Conservation (phyloP, 768 basidiomycete species). For the Terana coerulea region DNA sequence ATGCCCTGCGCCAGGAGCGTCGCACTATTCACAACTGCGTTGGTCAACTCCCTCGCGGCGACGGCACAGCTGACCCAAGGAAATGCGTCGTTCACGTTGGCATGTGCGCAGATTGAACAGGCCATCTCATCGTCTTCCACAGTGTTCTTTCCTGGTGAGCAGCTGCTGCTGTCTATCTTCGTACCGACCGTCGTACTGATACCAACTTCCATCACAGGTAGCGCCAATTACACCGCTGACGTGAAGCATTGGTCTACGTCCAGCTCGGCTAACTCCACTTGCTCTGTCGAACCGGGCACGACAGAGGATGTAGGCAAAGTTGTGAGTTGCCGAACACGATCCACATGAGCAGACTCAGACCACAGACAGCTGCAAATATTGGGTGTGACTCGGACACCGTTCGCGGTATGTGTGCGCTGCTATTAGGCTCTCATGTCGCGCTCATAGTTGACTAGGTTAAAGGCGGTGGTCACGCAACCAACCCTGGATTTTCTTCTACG, state of each 20-base stretch:
- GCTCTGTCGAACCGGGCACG: constrained; percentile 56
- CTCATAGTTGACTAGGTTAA: constrained; percentile 25
- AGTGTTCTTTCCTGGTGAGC: constrained; percentile 41
- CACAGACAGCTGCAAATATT: constrained; percentile 42
- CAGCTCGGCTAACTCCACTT: constrained; percentile 41
- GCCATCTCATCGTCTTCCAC: constrained; percentile 40
- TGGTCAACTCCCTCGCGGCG: too few relatives aligned
- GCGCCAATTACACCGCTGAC: constrained; percentile 35
- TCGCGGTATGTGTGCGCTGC: constrained; percentile 40
- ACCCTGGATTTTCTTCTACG: constrained; percentile 34
- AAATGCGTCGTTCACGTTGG: too few relatives aligned
- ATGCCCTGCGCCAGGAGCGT: too few relatives aligned
- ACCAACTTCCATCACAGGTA: not conserved
- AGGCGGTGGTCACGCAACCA: constrained; percentile 30
- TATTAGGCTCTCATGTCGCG: not conserved
- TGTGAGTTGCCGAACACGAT: constrained; percentile 29
- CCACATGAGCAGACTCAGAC: not conserved
- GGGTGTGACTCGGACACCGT: constrained; percentile 40
- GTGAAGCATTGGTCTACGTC: constrained; percentile 49
- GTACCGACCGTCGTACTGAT: not conserved
- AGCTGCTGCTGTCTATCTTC: not conserved
- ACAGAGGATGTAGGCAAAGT: constrained; percentile 45
- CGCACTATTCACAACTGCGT: too few relatives aligned
- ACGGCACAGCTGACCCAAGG: too few relatives aligned
- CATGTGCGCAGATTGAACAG: constrained; percentile 27